Evolutionary conservation across 495 filamentous ascomycete genomes (phyloP).

Genomic region (Neurospora tetraspora): DNA sequence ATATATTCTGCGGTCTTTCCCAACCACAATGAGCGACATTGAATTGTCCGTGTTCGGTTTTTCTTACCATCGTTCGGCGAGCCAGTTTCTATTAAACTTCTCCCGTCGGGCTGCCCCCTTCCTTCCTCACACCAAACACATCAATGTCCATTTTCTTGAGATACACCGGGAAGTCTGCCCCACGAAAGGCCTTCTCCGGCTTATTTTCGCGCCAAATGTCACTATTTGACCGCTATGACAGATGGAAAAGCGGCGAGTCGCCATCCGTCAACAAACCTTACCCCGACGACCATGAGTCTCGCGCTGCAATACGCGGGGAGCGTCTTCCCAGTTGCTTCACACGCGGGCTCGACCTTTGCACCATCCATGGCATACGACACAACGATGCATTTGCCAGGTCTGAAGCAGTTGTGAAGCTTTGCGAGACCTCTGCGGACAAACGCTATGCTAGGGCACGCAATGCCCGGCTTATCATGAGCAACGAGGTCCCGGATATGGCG

Average conservation of each 20-base stretch:
- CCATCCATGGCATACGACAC: not conserved
- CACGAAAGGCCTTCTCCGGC: not conserved
- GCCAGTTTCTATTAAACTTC: not conserved
- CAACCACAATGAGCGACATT: no score
- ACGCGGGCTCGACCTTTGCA: not conserved
- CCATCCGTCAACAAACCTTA: not conserved
- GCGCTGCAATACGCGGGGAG: not conserved
- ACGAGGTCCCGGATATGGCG: slow-evolving; percentile 23
- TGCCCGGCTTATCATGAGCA: slow-evolving; percentile 32
- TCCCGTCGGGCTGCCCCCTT: not conserved
- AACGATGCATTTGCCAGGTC: not conserved
- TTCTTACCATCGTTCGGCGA: no score
- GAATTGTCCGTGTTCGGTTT: no score
- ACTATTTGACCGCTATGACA: not conserved
- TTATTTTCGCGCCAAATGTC: not conserved
- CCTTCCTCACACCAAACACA: not conserved
- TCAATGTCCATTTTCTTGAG: not conserved
- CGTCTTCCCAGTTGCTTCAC: not conserved
- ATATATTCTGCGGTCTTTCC: no score
- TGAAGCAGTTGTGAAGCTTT: not conserved
- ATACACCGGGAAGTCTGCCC: not conserved
- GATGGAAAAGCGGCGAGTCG: not conserved
- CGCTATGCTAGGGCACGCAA: slow-evolving; percentile 15
- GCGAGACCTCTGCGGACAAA: not conserved
- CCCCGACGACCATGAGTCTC: not conserved